Evolutionary conservation across 176 grass and related monocot genomes (phyloP), one percentile per base, ranked within the genome.

Genomic region (Carex littledalei): DNA sequence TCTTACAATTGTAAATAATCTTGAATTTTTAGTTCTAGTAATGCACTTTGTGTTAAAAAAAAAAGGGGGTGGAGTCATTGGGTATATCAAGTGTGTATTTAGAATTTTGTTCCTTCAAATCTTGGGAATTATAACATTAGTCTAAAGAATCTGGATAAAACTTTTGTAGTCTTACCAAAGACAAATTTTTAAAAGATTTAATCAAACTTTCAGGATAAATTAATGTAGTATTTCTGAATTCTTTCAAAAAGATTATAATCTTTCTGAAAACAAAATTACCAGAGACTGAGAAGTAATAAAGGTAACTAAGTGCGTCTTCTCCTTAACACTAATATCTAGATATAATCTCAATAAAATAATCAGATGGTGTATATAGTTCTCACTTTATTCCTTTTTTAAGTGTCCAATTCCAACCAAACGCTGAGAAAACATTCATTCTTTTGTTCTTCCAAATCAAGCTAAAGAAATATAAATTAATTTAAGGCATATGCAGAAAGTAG

Each of bases 311-410:
- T 0, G 21, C 22, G 2, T 57, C 45, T 57, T 57, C 37, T 39
- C 37, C 37, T 39, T 39, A 39, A 39, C 37, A 63, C 35, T 8
- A 62, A 63, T 43, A 63, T 81, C 54, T 58, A 20, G 35, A 81
- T 39, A 61, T 58, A 81, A 58, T 81, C 58, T 63, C 24, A 81
- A 63, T 63, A 63, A 21, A 63, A 63, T 63, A 81, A 63, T 81
- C 35, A 81, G 55, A 81, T 81, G 78, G 78, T 60, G 29, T 11
- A 63, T 43, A 53, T 81, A 39, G 78, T 81, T 81, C 78, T 63
- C 35, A 37, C 78, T 81, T 81, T 81, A 81, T 81, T 81, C 78
- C 58, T 61, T 11, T 61, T 81, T 39, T 39, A 39, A 0, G 37
- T 39, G 37, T 39, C 37, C 37, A 39, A 39, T 39, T 39, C 37